Conservation (phyloP, 495 filamentous ascomycete genomes). For the Penicillium malachiteum region DNA sequence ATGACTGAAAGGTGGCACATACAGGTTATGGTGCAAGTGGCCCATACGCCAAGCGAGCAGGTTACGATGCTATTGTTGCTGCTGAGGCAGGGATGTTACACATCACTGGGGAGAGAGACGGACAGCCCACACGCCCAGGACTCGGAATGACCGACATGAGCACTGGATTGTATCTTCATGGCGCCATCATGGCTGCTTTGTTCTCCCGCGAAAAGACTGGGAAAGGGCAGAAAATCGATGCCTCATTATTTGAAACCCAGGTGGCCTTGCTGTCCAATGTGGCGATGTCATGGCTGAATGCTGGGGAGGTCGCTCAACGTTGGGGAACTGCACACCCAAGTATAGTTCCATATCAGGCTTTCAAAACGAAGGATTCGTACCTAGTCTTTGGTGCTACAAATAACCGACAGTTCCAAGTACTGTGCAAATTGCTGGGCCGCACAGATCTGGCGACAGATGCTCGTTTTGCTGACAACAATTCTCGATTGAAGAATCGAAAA, state of each 20-base stretch:
- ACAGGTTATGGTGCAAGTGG: constrained; percentile 76
- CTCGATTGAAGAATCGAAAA: constrained; percentile 66
- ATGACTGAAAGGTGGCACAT: too few relatives aligned
- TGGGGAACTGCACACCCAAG: constrained; percentile 92
- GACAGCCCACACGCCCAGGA: constrained; percentile 85
- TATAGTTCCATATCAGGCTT: constrained; percentile 84
- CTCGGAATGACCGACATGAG: constrained; percentile 88
- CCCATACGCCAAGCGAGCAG: constrained; percentile 74
- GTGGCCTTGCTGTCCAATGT: constrained; percentile 83
- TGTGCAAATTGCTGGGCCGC: constrained; percentile 67
- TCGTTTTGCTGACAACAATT: constrained; percentile 65
- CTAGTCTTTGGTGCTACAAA: constrained; percentile 84
- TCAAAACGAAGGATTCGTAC: constrained; percentile 77
- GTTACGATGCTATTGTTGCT: constrained; percentile 94
- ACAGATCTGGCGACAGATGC: constrained; percentile 64
- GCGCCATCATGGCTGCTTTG: constrained; percentile 80
- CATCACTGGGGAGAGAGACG: constrained; percentile 77
- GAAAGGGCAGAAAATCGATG: constrained; percentile 81
- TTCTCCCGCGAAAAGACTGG: constrained; percentile 60
- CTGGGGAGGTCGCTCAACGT: constrained; percentile 68
- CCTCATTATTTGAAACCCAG: constrained; percentile 79
- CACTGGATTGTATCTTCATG: constrained; percentile 82
- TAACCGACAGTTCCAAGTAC: constrained; percentile 71
- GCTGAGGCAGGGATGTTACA: constrained; percentile 92
- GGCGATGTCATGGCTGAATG: constrained; percentile 78